Evolutionary conservation across 371 early-diverging fungal species (phyloP), one percentile per base, ranked within the genome.

Genomic region (Rhizopus stolonifer): DNA sequence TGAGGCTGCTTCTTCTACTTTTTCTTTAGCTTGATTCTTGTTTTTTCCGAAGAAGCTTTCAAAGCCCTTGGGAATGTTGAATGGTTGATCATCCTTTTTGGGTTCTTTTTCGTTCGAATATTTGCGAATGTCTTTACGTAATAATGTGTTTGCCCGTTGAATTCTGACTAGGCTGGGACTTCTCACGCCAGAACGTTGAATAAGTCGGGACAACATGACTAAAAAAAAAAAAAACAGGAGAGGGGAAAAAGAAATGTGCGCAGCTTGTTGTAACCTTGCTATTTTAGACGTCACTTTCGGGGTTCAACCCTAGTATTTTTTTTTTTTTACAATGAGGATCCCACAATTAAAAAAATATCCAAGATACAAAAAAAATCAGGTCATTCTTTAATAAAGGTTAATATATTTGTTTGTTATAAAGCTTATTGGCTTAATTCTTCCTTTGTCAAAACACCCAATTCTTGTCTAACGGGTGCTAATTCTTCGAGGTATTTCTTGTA

Each of bases 401-500:
- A 14, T 14, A 23, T 4, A 18, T 21, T 42, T 29, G 31, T 7
- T 29, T 29, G 31, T 29, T 7, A 29, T 29, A 29, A 29, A 19
- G 10, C 19, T 73, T 81, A 83, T 52, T 80, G 68, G 36, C 87
- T 89, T 42, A 96, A 81, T 62, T 93, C 93, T 69, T 93, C 89
- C 80, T 85, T 89, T 58, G 93, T 92, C 49, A 80, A 70, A 45
- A 96, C 72, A 57, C 95, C 95, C 39, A 94, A 81, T 76, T 98
- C 90, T 49, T 84, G 78, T 75, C 86, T 82, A 58, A 93, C 63
- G 15, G 94, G 93, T 70, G 86, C 85, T 59, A 96, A 83, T 61
- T 88, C 93, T 46, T 85, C 77, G 38, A 96, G 69, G 75, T 95
- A 98, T 65, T 88, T 77, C 65, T 90, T 65, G 80, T 94, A 98